These are phyloP conservation scores for Aspergillus tamarii DNA, from an alignment of 2,329 filamentous ascomycete genomes.

Conservation along the genomic window DNA sequence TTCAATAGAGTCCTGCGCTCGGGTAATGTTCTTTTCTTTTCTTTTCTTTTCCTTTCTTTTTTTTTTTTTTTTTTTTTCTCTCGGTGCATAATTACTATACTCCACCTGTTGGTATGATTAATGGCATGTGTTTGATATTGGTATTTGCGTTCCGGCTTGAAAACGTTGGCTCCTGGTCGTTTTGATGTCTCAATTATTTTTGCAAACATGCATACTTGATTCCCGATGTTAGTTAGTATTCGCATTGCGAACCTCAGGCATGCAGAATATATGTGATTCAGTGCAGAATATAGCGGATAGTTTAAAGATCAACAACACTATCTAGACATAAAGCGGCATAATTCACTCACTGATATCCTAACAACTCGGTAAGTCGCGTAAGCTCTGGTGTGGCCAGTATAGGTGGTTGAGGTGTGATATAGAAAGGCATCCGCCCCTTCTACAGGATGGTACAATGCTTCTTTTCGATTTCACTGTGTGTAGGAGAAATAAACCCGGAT, in stretches of 20 bases:
- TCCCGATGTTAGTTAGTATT: neutral
- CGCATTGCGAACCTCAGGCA: neutral
- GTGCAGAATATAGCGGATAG: neutral
- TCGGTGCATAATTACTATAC: slow-evolving; percentile 6
- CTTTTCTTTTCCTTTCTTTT: neutral
- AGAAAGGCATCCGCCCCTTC: no score
- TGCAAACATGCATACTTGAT: neutral
- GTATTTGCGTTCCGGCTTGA: neutral
- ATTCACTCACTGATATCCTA: no score
- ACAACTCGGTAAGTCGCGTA: no score
- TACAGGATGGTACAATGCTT: no score
- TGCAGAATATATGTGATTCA: neutral
- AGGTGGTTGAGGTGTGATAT: no score
- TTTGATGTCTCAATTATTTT: slow-evolving; percentile 1
- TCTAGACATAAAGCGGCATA: neutral
- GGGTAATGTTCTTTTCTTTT: neutral
- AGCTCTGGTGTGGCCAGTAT: neutral
- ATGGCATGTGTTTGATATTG: neutral
- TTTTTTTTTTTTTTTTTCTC: neutral
- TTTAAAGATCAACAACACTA: neutral
- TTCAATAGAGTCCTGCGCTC: slow-evolving; percentile 3
- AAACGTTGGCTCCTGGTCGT: neutral
- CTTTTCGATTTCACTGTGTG: no score
- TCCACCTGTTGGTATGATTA: slow-evolving; percentile 8
- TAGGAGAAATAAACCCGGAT: no score